These are phyloP conservation scores for Alternaria sp. DNA, from an alignment of 2,329 filamentous ascomycete genomes.

Conservation along the genomic window DNA sequence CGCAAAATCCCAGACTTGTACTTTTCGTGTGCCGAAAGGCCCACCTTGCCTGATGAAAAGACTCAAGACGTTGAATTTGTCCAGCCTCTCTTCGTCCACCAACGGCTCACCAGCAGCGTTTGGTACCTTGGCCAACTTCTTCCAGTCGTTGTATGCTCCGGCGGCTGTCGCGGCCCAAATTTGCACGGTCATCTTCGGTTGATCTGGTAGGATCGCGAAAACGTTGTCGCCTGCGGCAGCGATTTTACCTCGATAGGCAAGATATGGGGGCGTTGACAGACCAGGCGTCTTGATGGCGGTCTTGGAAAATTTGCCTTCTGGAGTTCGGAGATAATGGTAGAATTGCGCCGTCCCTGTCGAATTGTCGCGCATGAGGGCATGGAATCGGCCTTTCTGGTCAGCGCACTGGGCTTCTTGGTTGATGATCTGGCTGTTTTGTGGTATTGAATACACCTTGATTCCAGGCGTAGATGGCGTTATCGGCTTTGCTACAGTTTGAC, in stretches of 20 bases:
- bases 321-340: constrained; percentile 42
- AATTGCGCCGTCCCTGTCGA: constrained; percentile 33
- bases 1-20: constrained; percentile 45
- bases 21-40: constrained; percentile 38
- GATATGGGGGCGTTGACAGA: constrained; percentile 39
- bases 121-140: constrained; percentile 35
- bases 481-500: constrained; percentile 48
- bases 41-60: constrained; percentile 45
- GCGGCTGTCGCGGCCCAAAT: constrained; percentile 39
- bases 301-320: constrained; percentile 38
- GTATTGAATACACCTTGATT: constrained; percentile 55
- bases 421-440: constrained; percentile 54
- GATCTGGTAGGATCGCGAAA: constrained; percentile 40
- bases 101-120: constrained; percentile 41
- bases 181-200: constrained; percentile 34
- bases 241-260: constrained; percentile 43
- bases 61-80: constrained; percentile 33
- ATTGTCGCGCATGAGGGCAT: constrained; percentile 57
- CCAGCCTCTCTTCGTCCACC: constrained; percentile 40
- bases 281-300: constrained; percentile 37
- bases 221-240: constrained; percentile 34
- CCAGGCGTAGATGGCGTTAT: constrained; percentile 52
- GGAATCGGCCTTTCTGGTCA: constrained; percentile 55
- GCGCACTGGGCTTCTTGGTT: constrained; percentile 60
- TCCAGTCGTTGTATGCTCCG: constrained; percentile 38